Evolutionary conservation across 1,284 basidiomycete species (phyloP), one percentile per base, ranked within the genome.

Genomic region (Apiotrichum gamsii): DNA sequence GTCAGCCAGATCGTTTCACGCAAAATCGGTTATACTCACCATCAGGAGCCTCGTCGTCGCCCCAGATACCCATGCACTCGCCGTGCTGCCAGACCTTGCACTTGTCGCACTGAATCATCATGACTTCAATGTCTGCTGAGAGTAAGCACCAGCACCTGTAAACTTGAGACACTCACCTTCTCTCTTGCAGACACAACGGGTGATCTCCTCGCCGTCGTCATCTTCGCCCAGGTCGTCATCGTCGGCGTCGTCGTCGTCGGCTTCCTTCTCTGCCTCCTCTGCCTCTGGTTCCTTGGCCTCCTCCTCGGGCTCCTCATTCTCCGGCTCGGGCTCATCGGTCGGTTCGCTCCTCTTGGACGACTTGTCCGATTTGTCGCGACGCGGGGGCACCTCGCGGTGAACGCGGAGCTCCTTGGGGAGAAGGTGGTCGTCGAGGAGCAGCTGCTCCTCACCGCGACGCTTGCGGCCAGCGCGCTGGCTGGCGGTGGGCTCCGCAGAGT

Each of bases 41-140:
- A 60, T 86, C 80, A 47, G 84, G 83, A 25, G 87, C 80, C 61
- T 84, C 84, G 52, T 86, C 85, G 67, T 91, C 87, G 34, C 82
- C 82, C 67, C 84, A 82, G 69, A 89, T 89, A 40, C 94, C 94
- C 83, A 98, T 91, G 74, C 94, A 98, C 25, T 85, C 80, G 16
- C 93, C 93, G 71, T 98, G 94, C 73, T 98, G 94, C 94, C 94
- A 98, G 53, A 90, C 89, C 64, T 90, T 87, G 77, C 94, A 98
- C 45, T 79, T 84, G 75, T 98, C 94, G 74, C 94, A 98, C 72
- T 93, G 87, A 43, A 96, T 90, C 90, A 97, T 96, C 57, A 84
- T 80, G 60, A 84, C 83, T 63, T 87, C 86, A 64, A 87, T 85
- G 72, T 79, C 78, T 81, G 68, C 56, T 54, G 28, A 8, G 37